Evolutionary conservation across 331 rosid genomes (phyloP).

Genomic region (Cydonia oblonga): DNA sequence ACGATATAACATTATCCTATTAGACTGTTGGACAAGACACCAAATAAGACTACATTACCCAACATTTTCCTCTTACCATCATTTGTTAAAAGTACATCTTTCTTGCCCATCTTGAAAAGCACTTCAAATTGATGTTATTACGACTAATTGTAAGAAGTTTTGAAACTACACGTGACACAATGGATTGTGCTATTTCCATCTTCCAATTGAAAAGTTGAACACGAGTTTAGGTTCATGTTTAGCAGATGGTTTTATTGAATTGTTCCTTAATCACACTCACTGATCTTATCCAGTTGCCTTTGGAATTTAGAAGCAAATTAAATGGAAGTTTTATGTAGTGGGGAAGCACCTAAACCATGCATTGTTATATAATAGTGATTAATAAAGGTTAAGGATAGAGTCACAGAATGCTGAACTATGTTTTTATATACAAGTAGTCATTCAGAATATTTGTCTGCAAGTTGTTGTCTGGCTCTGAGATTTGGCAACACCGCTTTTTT

Average conservation of each 20-base stretch:
- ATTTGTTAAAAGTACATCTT: neutral
- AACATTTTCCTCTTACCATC: neutral
- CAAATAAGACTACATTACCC: too few species aligned
- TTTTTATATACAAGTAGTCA: slow-evolving; percentile 5
- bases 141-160: neutral
- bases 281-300: slow-evolving; percentile 33
- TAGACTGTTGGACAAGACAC: too few species aligned
- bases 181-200: neutral
- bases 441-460: slow-evolving; percentile 23
- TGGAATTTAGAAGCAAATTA: slow-evolving; percentile 17
- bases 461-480: slow-evolving; percentile 34
- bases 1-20: too few species aligned
- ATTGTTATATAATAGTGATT: neutral
- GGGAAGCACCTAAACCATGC: slow-evolving; percentile 35
- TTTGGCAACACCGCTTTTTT: slow-evolving; percentile 30
- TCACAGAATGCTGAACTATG: slow-evolving; percentile 7
- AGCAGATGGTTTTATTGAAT: neutral
- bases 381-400: slow-evolving; percentile 1
- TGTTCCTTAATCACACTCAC: slow-evolving; percentile 15
- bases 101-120: neutral
- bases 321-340: slow-evolving; percentile 33
- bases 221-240: neutral
- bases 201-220: neutral
- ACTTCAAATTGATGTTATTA: neutral
- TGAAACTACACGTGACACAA: neutral